These are phyloP conservation scores for Phytopythium aichiense DNA, from an alignment of 352 stramenopile species.

Conservation along the genomic window DNA sequence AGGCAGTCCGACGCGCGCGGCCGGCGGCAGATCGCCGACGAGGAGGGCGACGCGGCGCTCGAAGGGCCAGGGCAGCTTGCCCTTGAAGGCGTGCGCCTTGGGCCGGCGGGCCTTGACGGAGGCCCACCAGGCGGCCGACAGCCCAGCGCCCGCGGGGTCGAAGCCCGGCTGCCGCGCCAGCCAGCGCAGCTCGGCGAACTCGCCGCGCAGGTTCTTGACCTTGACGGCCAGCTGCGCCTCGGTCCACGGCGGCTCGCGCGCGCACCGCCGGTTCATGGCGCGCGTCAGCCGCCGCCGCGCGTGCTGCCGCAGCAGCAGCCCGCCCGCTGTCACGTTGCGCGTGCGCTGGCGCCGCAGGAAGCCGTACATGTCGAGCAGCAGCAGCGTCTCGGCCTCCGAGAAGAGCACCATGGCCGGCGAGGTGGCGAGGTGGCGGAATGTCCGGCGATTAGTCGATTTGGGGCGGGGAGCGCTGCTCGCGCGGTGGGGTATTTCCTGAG, in stretches of 20 bases:
- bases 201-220: conserved; percentile 61
- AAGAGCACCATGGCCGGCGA: conserved; percentile 46
- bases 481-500: no score
- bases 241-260: conserved; percentile 31
- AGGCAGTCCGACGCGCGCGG: conserved; percentile 4
- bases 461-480: no score
- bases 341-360: conserved; percentile 19
- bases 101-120: conserved; percentile 34
- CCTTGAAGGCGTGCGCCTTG: conserved; percentile 53
- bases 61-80: conserved; percentile 49
- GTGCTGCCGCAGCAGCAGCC: conserved; percentile 40
- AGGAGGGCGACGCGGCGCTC: conserved; percentile 44
- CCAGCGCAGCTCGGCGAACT: conserved; percentile 49
- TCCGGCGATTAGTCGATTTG: no score
- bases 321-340: conserved; percentile 43
- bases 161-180: conserved; percentile 42
- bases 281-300: conserved; percentile 41
- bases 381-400: conserved; percentile 38
- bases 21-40: conserved; percentile 19
- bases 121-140: conserved; percentile 48
- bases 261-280: conserved; percentile 38
- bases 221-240: conserved; percentile 58
- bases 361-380: conserved; percentile 50
- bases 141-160: conserved; percentile 18
- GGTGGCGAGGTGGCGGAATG: no score